Base-by-base conservation (phyloP, 2,329 filamentous ascomycete species). In the Ceratocystis cacaofunesta region DNA sequence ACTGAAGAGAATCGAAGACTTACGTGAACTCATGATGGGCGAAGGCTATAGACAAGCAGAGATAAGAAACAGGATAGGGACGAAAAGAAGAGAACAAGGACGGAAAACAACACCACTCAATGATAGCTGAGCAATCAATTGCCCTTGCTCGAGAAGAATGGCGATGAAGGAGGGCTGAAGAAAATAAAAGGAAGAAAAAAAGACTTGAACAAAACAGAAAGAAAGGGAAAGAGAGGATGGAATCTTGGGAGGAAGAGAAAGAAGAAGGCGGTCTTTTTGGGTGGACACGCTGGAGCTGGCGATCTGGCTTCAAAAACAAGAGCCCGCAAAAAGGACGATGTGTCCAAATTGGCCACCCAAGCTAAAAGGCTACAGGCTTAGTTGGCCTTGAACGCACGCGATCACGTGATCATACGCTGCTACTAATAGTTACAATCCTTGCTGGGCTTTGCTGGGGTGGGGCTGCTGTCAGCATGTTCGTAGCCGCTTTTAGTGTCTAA, bases 11-110 rank as follows among this genome's bases (percentile, higher is more conserved):
- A 10, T 32, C 28, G 43, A 55, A 46, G 62, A 80, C 79, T 81
- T 77, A 81, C 79, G 75, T 73, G 78, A 80, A 79, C 79, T 81
- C 79, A 81, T 81, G 74, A 71, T 80, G 78, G 75, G 73, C 71
- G 67, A 71, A 67, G 10, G 65, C 52, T 68, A 62, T 63, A 67
- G 69, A 70, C 69, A 70, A 62, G 63, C 67, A 69, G 68, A 68
- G 65, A 65, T 67, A 68, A 70, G 65, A 71, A 73, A 71, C 71
- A 72, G 72, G 72, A 73, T 73, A 72, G 71, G 73, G 55, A 73
- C 73, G 74, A 70, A 70, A 64, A 63, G 62, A 69, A 71, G 71
- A 68, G 57, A 68, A 69, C 70, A 61, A 66, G 68, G 63, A 71
- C 72, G 71, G 69, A 71, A 72, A 70, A 67, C 50, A 57, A 63